Base-by-base conservation (phyloP, 306 rosid genomes). In the Quercus mongolica region DNA sequence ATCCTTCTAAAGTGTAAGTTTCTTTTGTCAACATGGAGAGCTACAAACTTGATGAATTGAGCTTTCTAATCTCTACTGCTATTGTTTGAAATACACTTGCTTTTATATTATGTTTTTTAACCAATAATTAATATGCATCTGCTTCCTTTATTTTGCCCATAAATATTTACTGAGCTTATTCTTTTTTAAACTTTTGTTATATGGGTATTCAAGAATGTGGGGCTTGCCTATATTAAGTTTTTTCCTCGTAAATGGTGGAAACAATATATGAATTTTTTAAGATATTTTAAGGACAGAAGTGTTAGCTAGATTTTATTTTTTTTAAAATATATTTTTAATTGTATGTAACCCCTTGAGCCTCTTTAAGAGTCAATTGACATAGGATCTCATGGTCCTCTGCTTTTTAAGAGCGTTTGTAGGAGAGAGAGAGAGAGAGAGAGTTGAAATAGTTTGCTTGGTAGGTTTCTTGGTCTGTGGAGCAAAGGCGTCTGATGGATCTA, bases 1-100 rank as follows among this genome's bases (percentile, higher is more conserved):
- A 86, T 68, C 87, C 91, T 80, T 82, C 89, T 76, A 96, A 96
- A 93, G 91, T 87, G 99, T 93, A 88, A 87, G 99, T 87, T 81
- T 69, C 58, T 75, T 61, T 30, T 61, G 78, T 68, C 58, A 18
- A 49, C 49, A 21, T 61, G 54, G 63, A 35, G 62, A 44, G 51
- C 74, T 81, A 35, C 58, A 69, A 80, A 63, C 76, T 58, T 70
- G 6, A 73, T 28, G 49, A 35, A 26, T 78, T 76, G 12, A 33
- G 58, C 56, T 74, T 83, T 55, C 73, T 64, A 57, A 31, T 7
- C n/a, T 19, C 64, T 73, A 35, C 31, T 44, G 71, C 77, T 20
- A 58, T 19, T 74, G 52, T 21, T 79, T 74, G 69, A 63, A 54
- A 44, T n/a, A 21, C 33, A n/a, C 54, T 65, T 77, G 15, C 15